Base-by-base conservation (phyloP, 2,329 filamentous ascomycete species). In the Dactylellina parvicollis region DNA sequence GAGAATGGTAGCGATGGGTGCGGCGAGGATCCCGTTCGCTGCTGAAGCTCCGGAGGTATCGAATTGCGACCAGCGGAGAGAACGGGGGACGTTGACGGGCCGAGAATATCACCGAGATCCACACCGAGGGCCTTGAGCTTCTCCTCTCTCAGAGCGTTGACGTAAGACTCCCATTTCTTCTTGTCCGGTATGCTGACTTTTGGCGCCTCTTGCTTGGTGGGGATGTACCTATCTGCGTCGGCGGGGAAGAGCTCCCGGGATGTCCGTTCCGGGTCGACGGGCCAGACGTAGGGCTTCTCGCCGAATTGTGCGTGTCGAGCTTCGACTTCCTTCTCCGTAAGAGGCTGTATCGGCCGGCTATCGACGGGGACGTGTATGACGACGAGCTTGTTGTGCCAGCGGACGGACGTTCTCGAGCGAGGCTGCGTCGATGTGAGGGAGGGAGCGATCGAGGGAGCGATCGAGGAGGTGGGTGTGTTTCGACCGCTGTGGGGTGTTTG, bases 81-180 rank as follows among this genome's bases (percentile, higher is more conserved):
- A 2, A 88, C 87, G 42, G 84, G 82, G 2, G 86, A 83, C 57
- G 84, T 81, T 72, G 86, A 82, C 26, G 83, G 82, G 9, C 88
- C 87, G 56, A 95, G 91, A 4, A 92, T 89, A 52, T 90, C 88
- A 34, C 88, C 91, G 73, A 91, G 85, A 16, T 88, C 92, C 10
- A 98, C 95, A 75, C 95, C 95, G 62, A 99, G 85, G 55, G 94
- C 93, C 74, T 92, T 89, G 57, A 99, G 84, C 82, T 97, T 99
- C 73, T 94, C 92, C 82, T 99, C 95, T 76, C 91, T 88, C 34
- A 98, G 83, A 76, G 90, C 89, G 61, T 90, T 86, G 69, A 93
- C 90, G 80, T 98, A 96, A 24, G 88, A 84, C 78, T 92, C 90
- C 89, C 89, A 91, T 77, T 87, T 84, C 79, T 89, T 88, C 75